Conservation (phyloP, 2,329 filamentous ascomycete genomes). For the Aspergillus spinulosporus region DNA sequence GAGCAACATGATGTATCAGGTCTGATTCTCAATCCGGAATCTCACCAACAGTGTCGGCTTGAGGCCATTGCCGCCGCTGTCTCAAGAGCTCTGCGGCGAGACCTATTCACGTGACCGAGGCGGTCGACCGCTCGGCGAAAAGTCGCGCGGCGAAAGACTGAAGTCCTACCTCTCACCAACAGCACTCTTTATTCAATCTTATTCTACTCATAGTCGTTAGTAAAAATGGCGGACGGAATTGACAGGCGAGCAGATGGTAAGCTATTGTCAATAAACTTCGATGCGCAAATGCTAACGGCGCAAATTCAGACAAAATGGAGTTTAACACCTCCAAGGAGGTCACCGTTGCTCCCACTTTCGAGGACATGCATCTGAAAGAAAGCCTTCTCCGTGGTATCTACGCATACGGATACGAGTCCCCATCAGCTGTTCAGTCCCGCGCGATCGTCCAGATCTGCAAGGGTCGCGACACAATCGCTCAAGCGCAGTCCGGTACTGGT, state of each 20-base stretch:
- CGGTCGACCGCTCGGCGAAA: slow-evolving; percentile 25
- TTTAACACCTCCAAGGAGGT: slow-evolving; percentile 98
- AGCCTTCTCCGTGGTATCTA: slow-evolving; percentile 96
- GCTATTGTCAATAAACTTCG: slow-evolving; percentile 5
- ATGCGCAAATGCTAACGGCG: slow-evolving; percentile 27
- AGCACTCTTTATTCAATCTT: slow-evolving; percentile 17
- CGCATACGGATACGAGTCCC: slow-evolving; percentile 97
- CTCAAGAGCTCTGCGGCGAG: slow-evolving; percentile 28
- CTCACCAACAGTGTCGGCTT: background rate
- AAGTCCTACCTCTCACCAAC: slow-evolving; percentile 7
- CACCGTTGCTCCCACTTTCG: slow-evolving; percentile 85
- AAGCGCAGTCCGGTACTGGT: slow-evolving; percentile 94
- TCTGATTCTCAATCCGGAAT: background rate
- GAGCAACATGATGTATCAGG: slow-evolving; percentile 63
- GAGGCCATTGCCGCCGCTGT: slow-evolving; percentile 9
- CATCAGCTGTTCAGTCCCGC: slow-evolving; percentile 94
- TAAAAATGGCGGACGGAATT: slow-evolving; percentile 85
- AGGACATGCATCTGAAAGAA: slow-evolving; percentile 96
- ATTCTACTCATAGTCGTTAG: background rate
- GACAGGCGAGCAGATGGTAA: slow-evolving; percentile 80
- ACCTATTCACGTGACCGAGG: slow-evolving; percentile 26
- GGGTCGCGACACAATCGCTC: slow-evolving; percentile 96
- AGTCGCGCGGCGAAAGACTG: slow-evolving; percentile 22
- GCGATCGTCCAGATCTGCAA: slow-evolving; percentile 99
- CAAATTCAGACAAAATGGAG: slow-evolving; percentile 77